Percentiles rank a stretch among this genome's conserved stretches.
Evolutionary conservation across 208 protist species (phyloP).

Genomic region (Trypanosoma theileri): DNA sequence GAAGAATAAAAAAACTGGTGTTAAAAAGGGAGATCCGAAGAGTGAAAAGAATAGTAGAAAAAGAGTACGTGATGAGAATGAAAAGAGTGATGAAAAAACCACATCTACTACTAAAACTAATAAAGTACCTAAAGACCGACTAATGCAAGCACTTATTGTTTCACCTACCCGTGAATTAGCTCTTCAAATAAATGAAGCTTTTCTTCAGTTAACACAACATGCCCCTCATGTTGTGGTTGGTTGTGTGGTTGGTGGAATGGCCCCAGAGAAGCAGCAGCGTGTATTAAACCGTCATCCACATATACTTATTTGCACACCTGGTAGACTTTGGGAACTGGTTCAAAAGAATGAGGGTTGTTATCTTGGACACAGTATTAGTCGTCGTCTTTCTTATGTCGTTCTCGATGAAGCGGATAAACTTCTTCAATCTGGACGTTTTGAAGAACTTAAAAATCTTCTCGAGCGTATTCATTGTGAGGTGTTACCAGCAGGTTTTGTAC

Average conservation of each 20-base stretch:
- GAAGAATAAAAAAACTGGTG: not conserved
- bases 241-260: conserved; percentile 89
- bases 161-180: conserved; percentile 98
- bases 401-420: conserved; percentile 99
- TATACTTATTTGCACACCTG: conserved; percentile 91
- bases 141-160: conserved; percentile 94
- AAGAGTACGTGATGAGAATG: conserved; percentile 3
- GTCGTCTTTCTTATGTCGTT: conserved; percentile 93
- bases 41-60: conserved; percentile 2
- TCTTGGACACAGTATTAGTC: conserved; percentile 94
- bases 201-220: conserved; percentile 62
- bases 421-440: conserved; percentile 96
- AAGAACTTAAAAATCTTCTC: conserved; percentile 97
- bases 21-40: not conserved
- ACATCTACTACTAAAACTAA: not conserved
- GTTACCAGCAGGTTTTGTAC: conserved; percentile 77
- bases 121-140: conserved; percentile 26
- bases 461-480: conserved; percentile 93
- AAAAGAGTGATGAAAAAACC: conserved; percentile 10
- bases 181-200: conserved; percentile 93
- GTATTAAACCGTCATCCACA: conserved; percentile 89
- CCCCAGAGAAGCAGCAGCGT: conserved; percentile 86
- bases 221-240: conserved; percentile 62
- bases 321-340: conserved; percentile 85
- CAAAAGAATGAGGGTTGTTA: conserved; percentile 90